Evolutionary conservation across 495 filamentous ascomycete genomes (phyloP).

Genomic region (Neurospora intermedia): DNA sequence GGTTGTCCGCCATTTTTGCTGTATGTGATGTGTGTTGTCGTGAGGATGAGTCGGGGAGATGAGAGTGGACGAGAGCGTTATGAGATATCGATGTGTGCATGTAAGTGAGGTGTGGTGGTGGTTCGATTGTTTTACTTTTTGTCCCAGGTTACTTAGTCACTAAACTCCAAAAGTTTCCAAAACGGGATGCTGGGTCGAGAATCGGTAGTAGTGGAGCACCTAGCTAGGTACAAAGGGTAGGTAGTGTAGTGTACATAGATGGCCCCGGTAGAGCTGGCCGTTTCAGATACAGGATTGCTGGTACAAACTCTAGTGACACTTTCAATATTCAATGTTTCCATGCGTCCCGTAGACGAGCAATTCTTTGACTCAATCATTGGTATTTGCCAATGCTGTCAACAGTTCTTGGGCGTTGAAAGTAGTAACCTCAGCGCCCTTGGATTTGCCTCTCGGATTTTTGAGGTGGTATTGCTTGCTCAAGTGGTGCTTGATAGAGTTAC

Average conservation of each 20-base stretch:
- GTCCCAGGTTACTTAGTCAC: neutral
- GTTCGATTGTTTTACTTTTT: neutral
- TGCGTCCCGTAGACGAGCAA: neutral
- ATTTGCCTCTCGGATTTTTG: neutral
- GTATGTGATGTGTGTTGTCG: neutral
- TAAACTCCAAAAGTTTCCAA: neutral
- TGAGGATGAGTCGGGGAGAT: neutral
- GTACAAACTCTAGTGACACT: neutral
- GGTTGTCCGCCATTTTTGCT: constrained; percentile 20
- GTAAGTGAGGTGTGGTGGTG: neutral
- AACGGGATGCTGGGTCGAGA: neutral
- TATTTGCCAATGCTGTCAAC: neutral
- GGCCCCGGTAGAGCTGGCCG: neutral
- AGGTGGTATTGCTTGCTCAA: neutral
- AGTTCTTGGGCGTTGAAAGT: neutral
- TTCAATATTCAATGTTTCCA: neutral
- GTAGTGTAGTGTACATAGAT: neutral
- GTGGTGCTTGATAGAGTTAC: neutral
- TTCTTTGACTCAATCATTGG: neutral
- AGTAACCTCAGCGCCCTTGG: neutral
- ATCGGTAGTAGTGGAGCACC: neutral
- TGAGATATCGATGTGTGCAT: neutral
- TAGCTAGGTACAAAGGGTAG: neutral
- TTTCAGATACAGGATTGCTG: neutral
- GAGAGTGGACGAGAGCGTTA: neutral